Evolutionary conservation across 768 basidiomycete species (phyloP).

Genomic region (Tremella yokohamensis): DNA sequence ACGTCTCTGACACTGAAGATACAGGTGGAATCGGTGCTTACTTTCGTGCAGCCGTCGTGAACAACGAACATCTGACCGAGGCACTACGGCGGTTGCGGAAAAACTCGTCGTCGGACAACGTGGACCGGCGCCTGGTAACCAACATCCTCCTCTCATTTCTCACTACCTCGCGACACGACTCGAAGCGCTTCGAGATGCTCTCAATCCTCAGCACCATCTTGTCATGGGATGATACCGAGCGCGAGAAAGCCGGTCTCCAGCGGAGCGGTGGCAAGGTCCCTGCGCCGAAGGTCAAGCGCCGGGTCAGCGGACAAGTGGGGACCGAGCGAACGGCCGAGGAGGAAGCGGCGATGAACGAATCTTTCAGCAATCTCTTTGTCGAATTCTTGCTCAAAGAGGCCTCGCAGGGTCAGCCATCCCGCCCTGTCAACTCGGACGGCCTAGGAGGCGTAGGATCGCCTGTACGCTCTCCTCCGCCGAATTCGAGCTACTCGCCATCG

Average conservation of each 20-base stretch:
- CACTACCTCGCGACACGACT: conserved; percentile 80
- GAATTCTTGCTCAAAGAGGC: conserved; percentile 96
- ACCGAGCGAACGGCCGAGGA: conserved; percentile 63
- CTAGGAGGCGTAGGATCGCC: not conserved
- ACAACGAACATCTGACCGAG: conserved; percentile 96
- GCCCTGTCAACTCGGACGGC: conserved; percentile 5
- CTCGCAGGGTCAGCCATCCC: conserved; percentile 53
- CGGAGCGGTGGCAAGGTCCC: conserved; percentile 52
- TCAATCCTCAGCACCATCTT: conserved; percentile 80
- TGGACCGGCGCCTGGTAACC: conserved; percentile 85
- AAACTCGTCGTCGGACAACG: conserved; percentile 77
- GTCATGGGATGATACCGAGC: conserved; percentile 86
- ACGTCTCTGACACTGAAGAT: conserved; percentile 21
- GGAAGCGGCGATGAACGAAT: conserved; percentile 56
- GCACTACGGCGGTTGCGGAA: conserved; percentile 89
- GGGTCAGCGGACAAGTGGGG: conserved; percentile 20
- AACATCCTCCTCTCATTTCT: conserved; percentile 90
- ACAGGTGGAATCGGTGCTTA: conserved; percentile 12
- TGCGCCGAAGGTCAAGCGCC: conserved; percentile 6
- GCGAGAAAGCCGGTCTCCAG: conserved; percentile 84
- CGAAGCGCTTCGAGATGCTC: conserved; percentile 96
- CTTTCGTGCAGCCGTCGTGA: conserved; percentile 71
- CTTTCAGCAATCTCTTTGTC: conserved; percentile 95
- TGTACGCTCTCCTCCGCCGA: conserved; percentile 6
- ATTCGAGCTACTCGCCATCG: conserved; percentile 20